These are phyloP conservation scores for Pichia phayaonensis DNA, from an alignment of 805 yeast genomes.

Conservation along the genomic window DNA sequence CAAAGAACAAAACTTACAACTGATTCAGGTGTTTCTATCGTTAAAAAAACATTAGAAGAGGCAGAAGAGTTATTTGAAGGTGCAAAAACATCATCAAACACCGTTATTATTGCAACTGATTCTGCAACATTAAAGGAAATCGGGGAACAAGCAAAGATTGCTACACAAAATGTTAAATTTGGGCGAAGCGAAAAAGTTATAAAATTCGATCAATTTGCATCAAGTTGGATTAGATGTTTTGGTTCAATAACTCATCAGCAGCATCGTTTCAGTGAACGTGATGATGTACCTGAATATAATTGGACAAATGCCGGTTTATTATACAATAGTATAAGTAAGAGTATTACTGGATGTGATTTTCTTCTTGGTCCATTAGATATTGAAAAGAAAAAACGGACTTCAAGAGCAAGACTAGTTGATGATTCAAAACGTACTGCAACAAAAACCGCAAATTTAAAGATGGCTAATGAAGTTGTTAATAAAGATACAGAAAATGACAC, in stretches of 20 bases:
- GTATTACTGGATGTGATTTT: conserved; percentile 49
- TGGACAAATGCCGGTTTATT: conserved; percentile 56
- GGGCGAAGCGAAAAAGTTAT: conserved; percentile 49
- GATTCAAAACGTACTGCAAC: conserved; percentile 32
- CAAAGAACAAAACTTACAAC: conserved; percentile 47
- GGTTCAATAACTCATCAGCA: conserved; percentile 16
- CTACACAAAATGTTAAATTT: conserved; percentile 52
- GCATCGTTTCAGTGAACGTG: not conserved
- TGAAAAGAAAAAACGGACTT: conserved; percentile 40
- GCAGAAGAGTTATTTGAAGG: conserved; percentile 40
- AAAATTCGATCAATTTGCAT: conserved; percentile 39
- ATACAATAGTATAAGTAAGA: conserved; percentile 37
- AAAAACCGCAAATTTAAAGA: conserved; percentile 49
- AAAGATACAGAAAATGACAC: conserved; percentile 48
- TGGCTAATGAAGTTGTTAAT: conserved; percentile 42
- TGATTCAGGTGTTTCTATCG: conserved; percentile 48
- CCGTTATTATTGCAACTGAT: conserved; percentile 50
- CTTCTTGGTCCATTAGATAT: conserved; percentile 64
- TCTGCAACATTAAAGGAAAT: conserved; percentile 55
- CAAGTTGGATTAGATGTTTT: conserved; percentile 31
- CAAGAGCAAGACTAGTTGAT: conserved; percentile 33
- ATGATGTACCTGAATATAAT: conserved; percentile 32
- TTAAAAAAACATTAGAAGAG: conserved; percentile 35
- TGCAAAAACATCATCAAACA: conserved; percentile 29
- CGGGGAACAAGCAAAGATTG: conserved; percentile 55